These are phyloP conservation scores for Pachysandra terminalis DNA, from an alignment of 164 flowering plant species.

Conservation along the genomic window DNA sequence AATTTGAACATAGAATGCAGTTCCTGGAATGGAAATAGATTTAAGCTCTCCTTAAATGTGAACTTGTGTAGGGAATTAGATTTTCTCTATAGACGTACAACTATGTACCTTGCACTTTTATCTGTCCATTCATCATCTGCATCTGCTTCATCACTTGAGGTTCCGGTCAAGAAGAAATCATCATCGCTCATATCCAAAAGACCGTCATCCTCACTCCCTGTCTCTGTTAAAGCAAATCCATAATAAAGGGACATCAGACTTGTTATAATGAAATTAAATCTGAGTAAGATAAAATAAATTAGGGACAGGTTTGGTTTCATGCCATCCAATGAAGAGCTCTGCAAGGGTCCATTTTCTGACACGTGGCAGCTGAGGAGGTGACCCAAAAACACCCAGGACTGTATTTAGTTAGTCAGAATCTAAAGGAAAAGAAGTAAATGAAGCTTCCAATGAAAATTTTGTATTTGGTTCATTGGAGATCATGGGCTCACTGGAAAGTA, in stretches of 20 bases:
- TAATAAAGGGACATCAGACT: conserved; percentile 12
- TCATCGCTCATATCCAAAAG: conserved; percentile 83
- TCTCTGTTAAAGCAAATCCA: conserved; percentile 47
- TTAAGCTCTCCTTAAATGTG: background rate
- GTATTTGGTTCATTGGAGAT: too few relatives aligned
- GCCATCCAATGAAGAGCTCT: too few relatives aligned
- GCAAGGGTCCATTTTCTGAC: too few relatives aligned
- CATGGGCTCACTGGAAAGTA: too few relatives aligned
- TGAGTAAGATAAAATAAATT: background rate
- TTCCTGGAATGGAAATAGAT: background rate
- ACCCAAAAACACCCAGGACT: too few relatives aligned
- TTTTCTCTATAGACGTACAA: background rate
- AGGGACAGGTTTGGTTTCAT: background rate
- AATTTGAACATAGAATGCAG: background rate
- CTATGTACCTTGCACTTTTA: conserved; percentile 68
- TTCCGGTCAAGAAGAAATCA: conserved; percentile 83
- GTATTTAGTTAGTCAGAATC: too few relatives aligned
- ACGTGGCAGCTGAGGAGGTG: too few relatives aligned
- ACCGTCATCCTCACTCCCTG: conserved; percentile 98
- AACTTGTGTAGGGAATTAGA: background rate
- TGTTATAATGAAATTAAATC: too few relatives aligned
- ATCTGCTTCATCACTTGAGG: conserved; percentile 96
- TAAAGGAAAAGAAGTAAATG: too few relatives aligned
- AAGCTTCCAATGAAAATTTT: too few relatives aligned
- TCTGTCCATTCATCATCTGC: conserved; percentile 99